phyloP scores from a whole-genome alignment of 2,329 filamentous ascomycete genomes.

The Colletotrichum acutatum region DNA sequence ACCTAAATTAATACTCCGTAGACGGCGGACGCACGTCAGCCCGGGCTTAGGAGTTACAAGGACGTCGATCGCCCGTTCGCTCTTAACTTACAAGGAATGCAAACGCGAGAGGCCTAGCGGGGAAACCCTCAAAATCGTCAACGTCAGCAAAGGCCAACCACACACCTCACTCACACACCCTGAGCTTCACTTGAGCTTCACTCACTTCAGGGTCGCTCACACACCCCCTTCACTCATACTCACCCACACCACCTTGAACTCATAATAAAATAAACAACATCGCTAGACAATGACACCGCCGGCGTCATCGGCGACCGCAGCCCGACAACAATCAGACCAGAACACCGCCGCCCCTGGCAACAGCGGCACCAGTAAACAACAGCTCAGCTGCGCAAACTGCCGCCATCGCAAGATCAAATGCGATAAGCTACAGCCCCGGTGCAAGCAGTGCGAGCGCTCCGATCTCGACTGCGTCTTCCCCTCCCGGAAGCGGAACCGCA shows the following conservation, averaged over 20 bases:
- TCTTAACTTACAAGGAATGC: background rate
- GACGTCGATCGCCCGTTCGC: background rate
- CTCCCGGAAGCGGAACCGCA: conserved; percentile 54
- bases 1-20: background rate
- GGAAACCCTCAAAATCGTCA: conserved; percentile 15
- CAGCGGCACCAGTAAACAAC: conserved; percentile 40
- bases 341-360: background rate
- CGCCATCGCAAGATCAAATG: conserved; percentile 73
- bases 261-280: background rate
- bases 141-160: conserved; percentile 10
- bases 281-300: conserved; percentile 22
- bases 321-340: conserved; percentile 7
- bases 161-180: background rate
- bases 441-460: conserved; percentile 61
- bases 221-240: background rate
- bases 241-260: too few relatives aligned
- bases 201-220: background rate
- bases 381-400: conserved; percentile 69
- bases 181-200: background rate
- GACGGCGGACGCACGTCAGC: background rate
- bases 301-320: conserved; percentile 3
- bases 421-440: conserved; percentile 63
- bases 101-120: background rate
- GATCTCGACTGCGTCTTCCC: conserved; percentile 59
- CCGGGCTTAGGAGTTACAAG: background rate